A percentile compares a stretch with the other conserved stretches of the same genome.
These are phyloP conservation scores for Hypoxylon sp. DNA, from an alignment of 2,329 filamentous ascomycete genomes.

Conservation along the genomic window DNA sequence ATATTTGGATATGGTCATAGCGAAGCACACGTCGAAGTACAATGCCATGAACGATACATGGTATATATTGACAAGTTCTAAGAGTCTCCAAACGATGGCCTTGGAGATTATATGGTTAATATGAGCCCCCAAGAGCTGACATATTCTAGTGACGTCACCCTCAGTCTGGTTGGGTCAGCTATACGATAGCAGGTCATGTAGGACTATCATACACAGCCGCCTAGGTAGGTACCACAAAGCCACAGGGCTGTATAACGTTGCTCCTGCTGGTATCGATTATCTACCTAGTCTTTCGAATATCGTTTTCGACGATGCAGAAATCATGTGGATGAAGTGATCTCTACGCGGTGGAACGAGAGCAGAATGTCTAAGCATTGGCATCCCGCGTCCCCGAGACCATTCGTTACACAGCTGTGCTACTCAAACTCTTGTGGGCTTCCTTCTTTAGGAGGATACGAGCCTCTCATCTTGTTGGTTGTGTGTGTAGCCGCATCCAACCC, in stretches of 20 bases:
- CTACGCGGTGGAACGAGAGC: conserved; percentile 5
- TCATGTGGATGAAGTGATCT: not conserved
- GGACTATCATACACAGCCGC: not conserved
- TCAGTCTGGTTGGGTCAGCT: not conserved
- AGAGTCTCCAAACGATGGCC: not conserved
- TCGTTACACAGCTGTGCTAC: not conserved
- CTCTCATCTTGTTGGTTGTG: not conserved
- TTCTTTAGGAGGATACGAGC: conserved; percentile 3
- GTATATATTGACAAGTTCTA: not conserved
- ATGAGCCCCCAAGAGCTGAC: too few relatives aligned
- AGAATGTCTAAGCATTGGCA: not conserved
- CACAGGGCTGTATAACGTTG: not conserved
- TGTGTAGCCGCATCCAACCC: not conserved
- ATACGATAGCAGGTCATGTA: not conserved
- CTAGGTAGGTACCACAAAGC: not conserved
- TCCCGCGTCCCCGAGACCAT: not conserved
- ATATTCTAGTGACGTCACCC: not conserved
- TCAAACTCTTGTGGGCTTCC: not conserved
- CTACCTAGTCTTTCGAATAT: not conserved
- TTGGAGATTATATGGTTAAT: not conserved
- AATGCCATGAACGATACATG: not conserved
- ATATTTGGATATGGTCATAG: not conserved
- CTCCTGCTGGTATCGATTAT: not conserved
- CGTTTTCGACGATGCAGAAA: not conserved
- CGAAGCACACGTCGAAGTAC: not conserved